Conservation (phyloP, 2,329 filamentous ascomycete species). For the Neoarthrinium moseri region DNA sequence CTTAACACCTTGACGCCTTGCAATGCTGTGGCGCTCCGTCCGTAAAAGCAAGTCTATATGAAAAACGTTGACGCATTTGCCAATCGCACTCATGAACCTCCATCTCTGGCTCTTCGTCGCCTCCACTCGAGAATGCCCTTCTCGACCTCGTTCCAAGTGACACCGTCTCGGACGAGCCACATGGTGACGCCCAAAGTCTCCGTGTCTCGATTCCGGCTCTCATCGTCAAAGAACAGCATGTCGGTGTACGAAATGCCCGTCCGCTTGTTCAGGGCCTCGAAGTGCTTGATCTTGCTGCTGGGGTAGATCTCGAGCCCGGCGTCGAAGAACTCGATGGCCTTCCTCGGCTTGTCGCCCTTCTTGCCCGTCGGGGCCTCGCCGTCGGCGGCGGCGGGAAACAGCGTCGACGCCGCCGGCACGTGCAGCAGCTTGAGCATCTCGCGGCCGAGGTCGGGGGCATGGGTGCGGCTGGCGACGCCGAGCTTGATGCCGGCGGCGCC, state of each 20-base stretch:
- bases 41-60: too few species aligned
- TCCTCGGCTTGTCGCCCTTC: constrained; percentile 34
- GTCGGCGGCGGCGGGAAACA: constrained; percentile 17
- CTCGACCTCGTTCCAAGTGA: constrained; percentile 75
- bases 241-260: constrained; percentile 74
- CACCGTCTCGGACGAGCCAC: constrained; percentile 76
- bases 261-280: constrained; percentile 68
- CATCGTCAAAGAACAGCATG: constrained; percentile 96
- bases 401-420: constrained; percentile 37
- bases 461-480: constrained; percentile 78
- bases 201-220: constrained; percentile 82
- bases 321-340: constrained; percentile 60
- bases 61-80: too few species aligned
- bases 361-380: constrained; percentile 13
- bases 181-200: constrained; percentile 78
- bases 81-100: too few species aligned
- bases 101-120: constrained; percentile 51
- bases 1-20: too few species aligned
- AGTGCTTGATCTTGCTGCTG: constrained; percentile 81
- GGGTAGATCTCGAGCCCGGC: constrained; percentile 68
- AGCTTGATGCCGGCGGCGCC: constrained; percentile 48
- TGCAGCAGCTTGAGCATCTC: constrained; percentile 78
- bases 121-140: constrained; percentile 80
- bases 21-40: too few species aligned
- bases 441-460: constrained; percentile 74